These are phyloP conservation scores for Dendrobium chrysotoxum DNA, from an alignment of 106 monocot species.

Conservation along the genomic window DNA sequence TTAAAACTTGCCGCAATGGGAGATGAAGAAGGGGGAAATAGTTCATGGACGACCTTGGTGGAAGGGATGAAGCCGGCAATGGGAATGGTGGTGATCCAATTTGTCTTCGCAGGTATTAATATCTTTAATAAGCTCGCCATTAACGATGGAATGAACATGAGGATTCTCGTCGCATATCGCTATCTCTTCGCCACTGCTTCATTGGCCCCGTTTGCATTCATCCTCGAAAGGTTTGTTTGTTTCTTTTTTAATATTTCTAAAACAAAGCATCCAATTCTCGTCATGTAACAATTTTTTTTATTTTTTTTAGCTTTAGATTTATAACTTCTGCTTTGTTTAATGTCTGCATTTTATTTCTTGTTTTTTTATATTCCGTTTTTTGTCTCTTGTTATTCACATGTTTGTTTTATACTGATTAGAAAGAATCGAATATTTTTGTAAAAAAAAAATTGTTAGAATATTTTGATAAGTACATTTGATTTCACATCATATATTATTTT, in stretches of 20 bases:
- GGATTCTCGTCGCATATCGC: constrained; percentile 56
- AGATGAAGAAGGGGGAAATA: neutral
- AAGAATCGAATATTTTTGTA: too few species aligned
- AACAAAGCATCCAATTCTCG: too few species aligned
- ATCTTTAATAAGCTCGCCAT: constrained; percentile 64
- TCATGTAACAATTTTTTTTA: neutral
- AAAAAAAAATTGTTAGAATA: too few species aligned
- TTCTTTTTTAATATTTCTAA: too few species aligned
- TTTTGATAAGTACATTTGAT: too few species aligned
- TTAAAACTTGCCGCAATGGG: neutral
- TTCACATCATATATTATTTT: too few species aligned
- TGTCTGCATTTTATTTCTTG: neutral
- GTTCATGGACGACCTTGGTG: constrained; percentile 7
- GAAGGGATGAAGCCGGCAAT: constrained; percentile 37
- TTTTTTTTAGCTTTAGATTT: neutral
- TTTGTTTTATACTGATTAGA: too few species aligned
- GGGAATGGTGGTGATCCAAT: constrained; percentile 54
- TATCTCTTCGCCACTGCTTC: constrained; percentile 47
- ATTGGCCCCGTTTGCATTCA: constrained; percentile 47
- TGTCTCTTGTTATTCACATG: too few species aligned
- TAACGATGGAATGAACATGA: constrained; percentile 65
- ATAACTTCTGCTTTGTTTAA: neutral
- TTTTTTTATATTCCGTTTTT: neutral
- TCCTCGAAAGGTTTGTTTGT: constrained; percentile 42
- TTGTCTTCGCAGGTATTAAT: constrained; percentile 48